phyloP scores from a whole-genome alignment of 306 rosid species.

The Amphicarpaea edgeworthii region DNA sequence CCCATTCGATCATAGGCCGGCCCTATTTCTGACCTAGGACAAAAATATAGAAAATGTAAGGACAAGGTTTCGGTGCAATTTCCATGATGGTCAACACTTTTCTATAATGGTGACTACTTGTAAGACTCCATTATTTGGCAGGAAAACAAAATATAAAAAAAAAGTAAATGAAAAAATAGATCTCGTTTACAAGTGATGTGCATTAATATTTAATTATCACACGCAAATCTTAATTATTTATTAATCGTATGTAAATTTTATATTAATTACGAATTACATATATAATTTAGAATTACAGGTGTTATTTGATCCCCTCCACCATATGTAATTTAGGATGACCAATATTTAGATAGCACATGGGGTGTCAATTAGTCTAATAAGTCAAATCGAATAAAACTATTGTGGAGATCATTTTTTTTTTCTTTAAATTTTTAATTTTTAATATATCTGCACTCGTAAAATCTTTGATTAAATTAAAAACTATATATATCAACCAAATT shows the following conservation, averaged over 20 bases:
- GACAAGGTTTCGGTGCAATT: slow-evolving; percentile 21
- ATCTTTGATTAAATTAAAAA: neutral
- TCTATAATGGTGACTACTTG: slow-evolving; percentile 4
- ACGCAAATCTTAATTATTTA: neutral
- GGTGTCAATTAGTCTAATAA: neutral
- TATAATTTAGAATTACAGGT: neutral
- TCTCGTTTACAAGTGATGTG: neutral
- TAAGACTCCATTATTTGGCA: neutral
- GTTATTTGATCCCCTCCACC: neutral
- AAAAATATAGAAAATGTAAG: neutral
- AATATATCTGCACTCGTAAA: neutral
- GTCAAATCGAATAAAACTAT: neutral
- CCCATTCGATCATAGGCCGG: too few species aligned
- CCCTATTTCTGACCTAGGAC: too few species aligned
- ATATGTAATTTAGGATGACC: neutral
- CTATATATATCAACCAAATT: too few species aligned
- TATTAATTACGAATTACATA: neutral
- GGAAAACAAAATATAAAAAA: neutral
- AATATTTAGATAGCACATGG: neutral
- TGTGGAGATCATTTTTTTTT: neutral
- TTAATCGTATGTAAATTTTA: neutral
- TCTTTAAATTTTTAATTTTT: neutral
- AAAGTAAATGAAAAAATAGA: neutral
- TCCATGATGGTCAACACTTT: slow-evolving; percentile 29
- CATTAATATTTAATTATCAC: neutral